Percentiles rank a stretch among this genome's conserved stretches.
Conservation (phyloP, 2,329 filamentous ascomycete genomes). For the Cryphonectria japonica region DNA sequence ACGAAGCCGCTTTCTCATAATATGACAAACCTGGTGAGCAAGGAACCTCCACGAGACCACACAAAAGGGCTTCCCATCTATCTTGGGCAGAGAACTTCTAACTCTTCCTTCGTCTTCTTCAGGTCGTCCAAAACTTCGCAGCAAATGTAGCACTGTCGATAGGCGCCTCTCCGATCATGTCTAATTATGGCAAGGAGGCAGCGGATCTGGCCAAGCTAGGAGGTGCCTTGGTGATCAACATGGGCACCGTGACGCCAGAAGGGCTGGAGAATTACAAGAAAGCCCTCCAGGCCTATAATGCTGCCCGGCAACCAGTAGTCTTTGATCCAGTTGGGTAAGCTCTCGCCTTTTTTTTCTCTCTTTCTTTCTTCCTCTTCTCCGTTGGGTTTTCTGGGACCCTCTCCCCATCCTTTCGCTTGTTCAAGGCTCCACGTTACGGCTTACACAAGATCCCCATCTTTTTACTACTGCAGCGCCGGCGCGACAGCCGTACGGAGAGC, state of each 20-base stretch:
- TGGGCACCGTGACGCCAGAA: constrained; percentile 86
- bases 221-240: constrained; percentile 86
- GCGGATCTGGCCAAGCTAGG: constrained; percentile 76
- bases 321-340: constrained; percentile 84
- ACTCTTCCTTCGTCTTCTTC: not conserved
- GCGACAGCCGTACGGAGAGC: constrained; percentile 75
- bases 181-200: constrained; percentile 83
- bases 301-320: constrained; percentile 72
- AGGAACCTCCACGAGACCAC: not conserved
- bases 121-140: constrained; percentile 89
- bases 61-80: too few relatives aligned
- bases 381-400: too few relatives aligned
- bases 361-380: not conserved
- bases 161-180: constrained; percentile 93
- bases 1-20: constrained; percentile 83
- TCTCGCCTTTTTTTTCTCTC: not conserved
- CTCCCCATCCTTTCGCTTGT: not conserved
- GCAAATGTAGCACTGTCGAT: constrained; percentile 86
- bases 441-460: not conserved
- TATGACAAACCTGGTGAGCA: constrained; percentile 83
- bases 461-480: constrained; percentile 60
- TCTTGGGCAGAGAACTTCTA: not conserved
- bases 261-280: constrained; percentile 71
- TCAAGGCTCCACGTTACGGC: constrained; percentile 4
- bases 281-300: constrained; percentile 82